Evolutionary conservation across 306 rosid genomes (phyloP), one percentile per base, ranked within the genome.

Genomic region (Vigna hirtella): DNA sequence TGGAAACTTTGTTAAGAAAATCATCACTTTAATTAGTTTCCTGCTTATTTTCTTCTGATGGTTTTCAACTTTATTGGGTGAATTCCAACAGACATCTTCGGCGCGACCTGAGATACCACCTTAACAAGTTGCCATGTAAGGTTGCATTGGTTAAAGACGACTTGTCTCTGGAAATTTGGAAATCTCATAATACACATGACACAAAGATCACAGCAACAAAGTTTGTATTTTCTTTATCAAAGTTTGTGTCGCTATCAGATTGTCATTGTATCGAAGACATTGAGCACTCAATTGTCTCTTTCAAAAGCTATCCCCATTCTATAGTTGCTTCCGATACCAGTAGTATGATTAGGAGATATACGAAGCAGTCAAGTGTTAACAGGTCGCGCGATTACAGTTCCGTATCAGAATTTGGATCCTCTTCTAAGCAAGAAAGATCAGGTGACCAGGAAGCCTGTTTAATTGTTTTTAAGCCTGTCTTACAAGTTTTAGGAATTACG

Each of bases 41-140:
- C 8, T 36, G 7, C 15, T 10, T 45, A 22, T 79, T 61, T 73
- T 70, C 16, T 4, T 14, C 40, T 42, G 4, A 61, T 70, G 63
- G 5, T 43, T 79, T 72, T 70, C 49, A 79, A 74, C 55, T 58
- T 55, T 77, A 74, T 74, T 34, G 14, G 13, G 26, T 17, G 76
- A 73, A 67, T 48, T 20, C 56, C 70, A 78, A 62, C 83, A 93
- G 98, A 88, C 84, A 88, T 77, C 86, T 90, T 65, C 66, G 85
- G 71, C 85, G 89, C 48, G 94, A 93, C 66, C 38, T 85, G 83
- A 84, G 85, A 70, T 83, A 52, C 83, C 88, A 89, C 70, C 80
- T 79, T 59, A 85, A 79, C 84, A 89, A 84, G 80, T 81, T 91
- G 81, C 86, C 98, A 9, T 86, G 87, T 80, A 91, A 90, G 86